phyloP scores from a whole-genome alignment of 805 yeast genomes.

The Wickerhamiella slavikovae region DNA sequence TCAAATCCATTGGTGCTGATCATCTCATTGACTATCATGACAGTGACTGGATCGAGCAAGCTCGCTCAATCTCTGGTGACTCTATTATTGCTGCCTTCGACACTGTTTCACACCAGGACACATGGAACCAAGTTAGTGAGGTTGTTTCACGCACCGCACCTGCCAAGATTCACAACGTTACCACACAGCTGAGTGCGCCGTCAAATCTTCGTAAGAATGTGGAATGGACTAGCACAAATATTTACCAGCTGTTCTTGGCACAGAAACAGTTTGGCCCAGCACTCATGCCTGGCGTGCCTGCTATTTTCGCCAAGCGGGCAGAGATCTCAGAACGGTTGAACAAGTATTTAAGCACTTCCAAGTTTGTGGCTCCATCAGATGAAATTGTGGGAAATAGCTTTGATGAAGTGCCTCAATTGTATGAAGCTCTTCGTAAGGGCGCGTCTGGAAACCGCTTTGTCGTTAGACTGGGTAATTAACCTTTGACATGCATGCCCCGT shows the following conservation, averaged over 20 bases:
- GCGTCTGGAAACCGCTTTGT: slow-evolving; percentile 13
- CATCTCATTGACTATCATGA: slow-evolving; percentile 28
- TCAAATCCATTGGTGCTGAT: slow-evolving; percentile 31
- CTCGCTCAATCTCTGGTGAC: slow-evolving; percentile 15
- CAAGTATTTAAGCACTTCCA: slow-evolving; percentile 5
- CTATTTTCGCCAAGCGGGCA: slow-evolving; percentile 1
- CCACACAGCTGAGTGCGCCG: slow-evolving; percentile 1
- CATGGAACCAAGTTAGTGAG: slow-evolving; percentile 6
- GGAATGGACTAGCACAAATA: slow-evolving; percentile 4
- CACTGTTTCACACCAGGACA: slow-evolving; percentile 9
- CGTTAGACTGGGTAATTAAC: no score
- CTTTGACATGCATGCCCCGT: no score
- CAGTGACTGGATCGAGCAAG: slow-evolving; percentile 25
- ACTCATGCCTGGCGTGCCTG: slow-evolving; percentile 4
- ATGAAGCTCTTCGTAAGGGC: slow-evolving; percentile 8
- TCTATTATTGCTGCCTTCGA: slow-evolving; percentile 12
- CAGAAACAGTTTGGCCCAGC: slow-evolving; percentile 9
- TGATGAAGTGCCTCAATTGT: slow-evolving; percentile 9
- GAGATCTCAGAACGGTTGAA: slow-evolving; percentile 5
- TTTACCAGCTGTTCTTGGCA: slow-evolving; percentile 7
- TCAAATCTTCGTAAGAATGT: slow-evolving; percentile 1
- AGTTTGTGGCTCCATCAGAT: slow-evolving; percentile 7
- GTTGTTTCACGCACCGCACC: slow-evolving; percentile 1
- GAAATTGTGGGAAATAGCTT: slow-evolving; percentile 11
- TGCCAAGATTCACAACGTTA: slow-evolving; percentile 2